Base-by-base conservation (phyloP, 441 rosid genomes). In the Gossypium gossypioides region DNA sequence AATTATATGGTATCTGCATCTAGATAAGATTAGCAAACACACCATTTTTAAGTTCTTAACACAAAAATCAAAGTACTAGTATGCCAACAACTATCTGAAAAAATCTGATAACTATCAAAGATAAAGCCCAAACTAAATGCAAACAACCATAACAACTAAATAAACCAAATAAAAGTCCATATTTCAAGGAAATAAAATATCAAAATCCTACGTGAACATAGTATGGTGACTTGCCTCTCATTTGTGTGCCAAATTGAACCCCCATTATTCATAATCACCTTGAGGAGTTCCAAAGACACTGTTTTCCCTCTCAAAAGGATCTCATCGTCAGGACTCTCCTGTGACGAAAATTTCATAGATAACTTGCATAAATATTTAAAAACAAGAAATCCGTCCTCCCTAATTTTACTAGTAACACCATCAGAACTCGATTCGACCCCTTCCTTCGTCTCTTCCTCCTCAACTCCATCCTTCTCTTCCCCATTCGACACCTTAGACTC, bases 291-390 rank as follows among this genome's bases (percentile, higher is more conserved):
- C 60, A 95, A 82, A 19, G 97, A 95, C 82, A 92, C 68, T 42
- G 87, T 84, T 82, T 92, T 94, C 55, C 99, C 99, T 73, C 99
- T 88, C 82, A 92, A 80, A 58, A 92, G 89, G 77, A 94, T 94
- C 74, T 89, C 92, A 79, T 93, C 98, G 84, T 94, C 98, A 0
- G 93, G 83, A 70, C 84, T 88, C 78, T 87, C 97, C 78, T 91
- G 98, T 5, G 98, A 86, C 0, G 97, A 89, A 78, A 84, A 91
- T 80, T 90, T 93, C 98, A 93, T 93, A 7, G 98, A 93, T 79
- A 91, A 75, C 80, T 91, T 91, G 69, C 97, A 91, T 40, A 93
- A 78, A 75, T 93, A 89, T 84, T 86, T 91, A 72, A 91, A 93
- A 48, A 93, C 81, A 72, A 90, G 83, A 78, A 90, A 91, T 4